A percentile compares a stretch with the other conserved stretches of the same genome.
phyloP scores from a whole-genome alignment of 371 early-diverging fungal genomes.

The Mortierella sp. region DNA sequence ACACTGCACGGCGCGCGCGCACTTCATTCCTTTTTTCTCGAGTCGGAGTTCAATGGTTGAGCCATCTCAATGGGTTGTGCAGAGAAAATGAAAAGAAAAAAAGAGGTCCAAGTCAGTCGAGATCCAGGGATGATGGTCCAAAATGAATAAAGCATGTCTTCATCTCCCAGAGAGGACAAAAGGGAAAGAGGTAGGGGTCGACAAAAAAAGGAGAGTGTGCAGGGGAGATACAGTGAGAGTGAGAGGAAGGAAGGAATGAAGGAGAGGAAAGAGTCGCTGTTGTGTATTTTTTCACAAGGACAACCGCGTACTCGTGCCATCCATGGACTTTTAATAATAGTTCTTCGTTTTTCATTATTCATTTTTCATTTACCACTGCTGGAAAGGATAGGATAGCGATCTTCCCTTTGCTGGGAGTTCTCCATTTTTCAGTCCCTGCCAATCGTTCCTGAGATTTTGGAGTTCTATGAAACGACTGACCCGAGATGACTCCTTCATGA shows the following conservation, averaged over 20 bases:
- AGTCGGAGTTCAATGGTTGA: conserved; percentile 7
- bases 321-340: too few relatives aligned
- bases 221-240: too few relatives aligned
- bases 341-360: neutral
- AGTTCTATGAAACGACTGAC: too few relatives aligned
- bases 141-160: neutral
- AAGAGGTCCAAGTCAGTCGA: neutral
- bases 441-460: too few relatives aligned
- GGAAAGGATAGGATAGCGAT: conserved; percentile 6
- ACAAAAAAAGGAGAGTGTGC: neutral
- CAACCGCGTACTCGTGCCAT: neutral
- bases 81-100: neutral
- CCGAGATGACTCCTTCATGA: too few relatives aligned
- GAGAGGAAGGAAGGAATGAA: neutral
- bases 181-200: neutral
- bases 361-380: neutral
- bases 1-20: conserved; percentile 5
- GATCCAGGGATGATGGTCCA: neutral
- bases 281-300: neutral
- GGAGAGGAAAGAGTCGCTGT: neutral
- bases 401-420: neutral
- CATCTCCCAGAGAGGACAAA: neutral
- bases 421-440: neutral
- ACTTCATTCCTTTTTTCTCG: neutral
- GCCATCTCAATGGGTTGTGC: conserved; percentile 5